Evolutionary conservation across 768 basidiomycete genomes (phyloP).

Genomic region (Termitomyces sp.): DNA sequence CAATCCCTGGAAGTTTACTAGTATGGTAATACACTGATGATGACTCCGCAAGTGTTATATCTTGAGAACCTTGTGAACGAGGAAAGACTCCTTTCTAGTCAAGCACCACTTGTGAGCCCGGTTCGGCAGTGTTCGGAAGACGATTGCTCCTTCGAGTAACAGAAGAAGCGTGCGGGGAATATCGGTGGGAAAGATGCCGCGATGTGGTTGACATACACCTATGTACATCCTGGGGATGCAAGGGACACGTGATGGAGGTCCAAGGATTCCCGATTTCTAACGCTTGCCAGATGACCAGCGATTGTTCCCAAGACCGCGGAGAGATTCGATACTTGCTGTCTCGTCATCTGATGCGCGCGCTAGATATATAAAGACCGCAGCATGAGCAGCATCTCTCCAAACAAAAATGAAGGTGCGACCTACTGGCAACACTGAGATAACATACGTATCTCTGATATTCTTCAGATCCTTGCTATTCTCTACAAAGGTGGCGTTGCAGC

Average conservation of each 20-base stretch:
- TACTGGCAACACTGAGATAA: neutral
- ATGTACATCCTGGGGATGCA: neutral
- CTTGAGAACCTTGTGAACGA: neutral
- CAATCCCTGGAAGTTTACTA: neutral
- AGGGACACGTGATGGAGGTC: conserved; percentile 11
- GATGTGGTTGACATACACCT: neutral
- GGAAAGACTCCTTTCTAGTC: neutral
- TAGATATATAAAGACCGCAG: conserved; percentile 3
- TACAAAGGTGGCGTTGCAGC: conserved; percentile 68
- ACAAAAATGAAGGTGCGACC: conserved; percentile 37
- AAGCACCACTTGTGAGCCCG: neutral
- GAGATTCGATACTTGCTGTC: neutral
- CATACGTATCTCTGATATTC: neutral
- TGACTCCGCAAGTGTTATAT: neutral
- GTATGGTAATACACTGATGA: conserved; percentile 1
- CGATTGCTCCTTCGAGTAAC: neutral
- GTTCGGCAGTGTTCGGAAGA: neutral
- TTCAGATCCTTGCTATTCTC: conserved; percentile 66
- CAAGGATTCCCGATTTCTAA: neutral
- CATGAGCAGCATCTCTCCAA: neutral
- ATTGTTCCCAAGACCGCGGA: neutral
- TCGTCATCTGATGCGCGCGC: conserved; percentile 1
- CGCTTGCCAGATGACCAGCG: conserved; percentile 4
- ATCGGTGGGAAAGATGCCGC: conserved; percentile 1
- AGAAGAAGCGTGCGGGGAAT: conserved; percentile 3